These are phyloP conservation scores for Solanum habrochaites DNA, from an alignment of 257 asterid genomes.

Conservation along the genomic window DNA sequence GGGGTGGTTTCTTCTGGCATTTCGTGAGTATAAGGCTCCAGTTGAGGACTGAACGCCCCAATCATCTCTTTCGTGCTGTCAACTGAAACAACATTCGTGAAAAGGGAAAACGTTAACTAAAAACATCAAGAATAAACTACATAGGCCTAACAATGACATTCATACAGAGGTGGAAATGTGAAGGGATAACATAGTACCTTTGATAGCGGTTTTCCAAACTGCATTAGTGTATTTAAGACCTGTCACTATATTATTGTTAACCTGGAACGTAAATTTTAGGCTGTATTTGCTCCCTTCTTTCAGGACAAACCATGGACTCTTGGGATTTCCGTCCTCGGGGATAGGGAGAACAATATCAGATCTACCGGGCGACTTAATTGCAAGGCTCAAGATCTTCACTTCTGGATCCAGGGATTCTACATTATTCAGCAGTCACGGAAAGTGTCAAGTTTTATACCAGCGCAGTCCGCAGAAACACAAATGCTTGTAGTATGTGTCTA, in stretches of 20 bases:
- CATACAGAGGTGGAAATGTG: not conserved
- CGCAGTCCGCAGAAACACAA: not conserved
- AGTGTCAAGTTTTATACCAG: not conserved
- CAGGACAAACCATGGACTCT: slow-evolving; percentile 56
- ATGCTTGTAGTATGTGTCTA: not conserved
- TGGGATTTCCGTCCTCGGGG: slow-evolving; percentile 50
- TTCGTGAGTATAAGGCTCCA: slow-evolving; percentile 69
- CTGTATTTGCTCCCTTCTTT: slow-evolving; percentile 64
- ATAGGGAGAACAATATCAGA: slow-evolving; percentile 43
- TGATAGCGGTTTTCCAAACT: slow-evolving; percentile 72
- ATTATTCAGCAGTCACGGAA: not conserved
- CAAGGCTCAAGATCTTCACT: slow-evolving; percentile 50
- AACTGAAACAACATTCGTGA: slow-evolving; percentile 27
- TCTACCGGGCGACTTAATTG: slow-evolving; percentile 54
- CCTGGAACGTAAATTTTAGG: slow-evolving; percentile 50
- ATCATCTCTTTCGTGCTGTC: slow-evolving; percentile 89
- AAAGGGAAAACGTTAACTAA: not conserved
- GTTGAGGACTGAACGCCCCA: slow-evolving; percentile 94
- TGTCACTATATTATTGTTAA: slow-evolving; percentile 55
- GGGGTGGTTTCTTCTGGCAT: slow-evolving; percentile 97
- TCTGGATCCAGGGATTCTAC: slow-evolving; percentile 65
- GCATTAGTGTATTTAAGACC: slow-evolving; percentile 59
- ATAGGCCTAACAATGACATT: not conserved
- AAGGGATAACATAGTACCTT: slow-evolving; percentile 20
- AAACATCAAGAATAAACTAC: not conserved